Evolutionary conservation across 2,329 filamentous ascomycete species (phyloP).

Genomic region (Paecilomyces sp.): DNA sequence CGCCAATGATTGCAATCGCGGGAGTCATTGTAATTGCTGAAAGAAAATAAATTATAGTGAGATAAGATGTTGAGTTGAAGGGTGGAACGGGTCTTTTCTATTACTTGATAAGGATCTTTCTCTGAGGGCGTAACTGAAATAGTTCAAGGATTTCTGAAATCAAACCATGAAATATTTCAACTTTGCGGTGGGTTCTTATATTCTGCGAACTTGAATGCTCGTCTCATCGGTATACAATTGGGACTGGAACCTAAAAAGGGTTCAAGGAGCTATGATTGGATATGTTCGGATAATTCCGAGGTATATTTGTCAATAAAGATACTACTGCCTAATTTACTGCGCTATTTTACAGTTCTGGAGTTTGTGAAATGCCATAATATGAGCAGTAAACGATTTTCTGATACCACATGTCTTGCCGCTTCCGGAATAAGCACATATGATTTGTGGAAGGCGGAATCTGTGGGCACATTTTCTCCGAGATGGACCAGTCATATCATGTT

Average conservation of each 20-base stretch:
- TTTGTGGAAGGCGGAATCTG: neutral
- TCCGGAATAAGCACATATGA: neutral
- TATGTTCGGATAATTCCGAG: neutral
- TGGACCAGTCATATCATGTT: neutral
- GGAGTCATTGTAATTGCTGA: neutral
- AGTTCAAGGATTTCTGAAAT: too few species aligned
- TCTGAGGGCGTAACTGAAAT: neutral
- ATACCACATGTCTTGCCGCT: neutral
- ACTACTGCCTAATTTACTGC: neutral
- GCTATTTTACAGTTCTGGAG: neutral
- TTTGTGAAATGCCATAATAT: neutral
- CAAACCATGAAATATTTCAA: neutral
- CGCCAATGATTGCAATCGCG: constrained; percentile 13
- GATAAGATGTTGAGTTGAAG: neutral
- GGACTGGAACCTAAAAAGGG: neutral
- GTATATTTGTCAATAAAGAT: neutral
- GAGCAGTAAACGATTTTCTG: neutral
- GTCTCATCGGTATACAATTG: neutral
- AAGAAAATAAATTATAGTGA: neutral
- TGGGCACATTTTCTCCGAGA: neutral
- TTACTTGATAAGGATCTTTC: neutral
- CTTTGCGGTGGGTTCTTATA: neutral
- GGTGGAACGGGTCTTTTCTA: neutral
- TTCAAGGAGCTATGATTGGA: neutral
- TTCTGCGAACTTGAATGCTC: neutral